Evolutionary conservation across 345 rosid species (phyloP), one percentile per base, ranked within the genome.

Genomic region (Durio zibethinus): DNA sequence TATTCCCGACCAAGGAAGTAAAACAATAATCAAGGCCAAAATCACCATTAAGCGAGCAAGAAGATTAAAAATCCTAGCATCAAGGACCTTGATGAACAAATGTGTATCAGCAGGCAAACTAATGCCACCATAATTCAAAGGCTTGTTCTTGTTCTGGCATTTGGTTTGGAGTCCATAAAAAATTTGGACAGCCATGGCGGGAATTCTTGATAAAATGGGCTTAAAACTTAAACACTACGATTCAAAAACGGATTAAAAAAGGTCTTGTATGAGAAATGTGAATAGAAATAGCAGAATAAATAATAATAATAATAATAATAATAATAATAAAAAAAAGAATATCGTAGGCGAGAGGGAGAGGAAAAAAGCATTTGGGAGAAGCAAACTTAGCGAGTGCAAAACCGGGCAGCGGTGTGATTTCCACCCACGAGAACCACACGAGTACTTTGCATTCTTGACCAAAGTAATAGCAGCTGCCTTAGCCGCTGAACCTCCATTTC

Each of bases 341-440:
- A 77, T 42, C 31, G 18, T 8, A 14, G 38, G 14, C 6, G 73
- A 78, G 66, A 78, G 60, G 73, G 59, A 72, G 77, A 82, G 62
- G 52, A 66, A 76, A 57, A 27, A 20, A 21, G 47, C 25, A 10
- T 31, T 57, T 21, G 57, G 36, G 14, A 47, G 65, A 68, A 48
- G 71, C 65, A 69, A 69, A 25, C 29, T 85, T 90, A 89, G 86
- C 95, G 94, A 82, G 93, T 89, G 78, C 95, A 92, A 82, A 90
- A 92, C 80, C 97, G 87, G 54, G 98, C 90, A 42, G 94, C 92
- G 35, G 95, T 92, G 80, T 90, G 98, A 76, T 93, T 93, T 72
- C 97, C 98, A 86, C 97, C 97, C 84, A 88, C 92, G 10, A 90
- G 92, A 83, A 87, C 88, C 20, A 89, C 88, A 35, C 90, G 89